These are phyloP conservation scores for Pseudocercospora pini-densiflorae DNA, from an alignment of 2,329 filamentous ascomycete genomes.

Conservation along the genomic window DNA sequence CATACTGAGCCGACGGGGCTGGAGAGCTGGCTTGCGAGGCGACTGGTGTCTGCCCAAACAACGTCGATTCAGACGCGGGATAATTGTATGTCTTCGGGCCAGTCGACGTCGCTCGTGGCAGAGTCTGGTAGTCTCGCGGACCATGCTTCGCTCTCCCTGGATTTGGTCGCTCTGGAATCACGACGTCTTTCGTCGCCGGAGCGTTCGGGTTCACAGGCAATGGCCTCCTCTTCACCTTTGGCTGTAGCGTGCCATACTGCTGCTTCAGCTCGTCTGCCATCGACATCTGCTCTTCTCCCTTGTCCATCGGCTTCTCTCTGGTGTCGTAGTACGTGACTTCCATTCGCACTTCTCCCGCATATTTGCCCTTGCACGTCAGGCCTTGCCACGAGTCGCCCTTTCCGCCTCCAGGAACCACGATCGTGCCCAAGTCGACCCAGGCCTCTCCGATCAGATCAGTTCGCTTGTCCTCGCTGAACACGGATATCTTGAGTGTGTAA, in stretches of 20 bases:
- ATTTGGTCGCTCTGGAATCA: conserved; percentile 30
- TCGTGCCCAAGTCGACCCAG: conserved; percentile 80
- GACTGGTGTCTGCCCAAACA: conserved; percentile 28
- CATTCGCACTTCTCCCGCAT: conserved; percentile 90
- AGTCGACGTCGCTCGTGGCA: conserved; percentile 33
- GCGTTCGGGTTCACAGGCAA: conserved; percentile 76
- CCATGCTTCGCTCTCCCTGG: conserved; percentile 41
- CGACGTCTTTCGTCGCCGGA: conserved; percentile 31
- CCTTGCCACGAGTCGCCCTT: conserved; percentile 92
- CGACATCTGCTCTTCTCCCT: conserved; percentile 52
- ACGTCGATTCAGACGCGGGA: conserved; percentile 29
- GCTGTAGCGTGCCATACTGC: conserved; percentile 28
- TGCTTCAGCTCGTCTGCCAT: conserved; percentile 35
- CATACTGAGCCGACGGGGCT: conserved; percentile 12
- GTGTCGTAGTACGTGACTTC: conserved; percentile 97
- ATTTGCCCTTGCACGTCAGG: conserved; percentile 87
- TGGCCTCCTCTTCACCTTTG: conserved; percentile 75
- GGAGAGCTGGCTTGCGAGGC: conserved; percentile 8
- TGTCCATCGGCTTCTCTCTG: conserved; percentile 78
- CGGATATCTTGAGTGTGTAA: conserved; percentile 89
- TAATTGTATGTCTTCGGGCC: conserved; percentile 27
- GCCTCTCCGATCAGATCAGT: conserved; percentile 95
- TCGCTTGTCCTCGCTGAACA: conserved; percentile 98
- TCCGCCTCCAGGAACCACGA: conserved; percentile 86
- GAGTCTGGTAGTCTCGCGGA: conserved; percentile 35